These are phyloP conservation scores for Trichoderma sp. DNA, from an alignment of 2,329 filamentous ascomycete species.

Conservation along the genomic window DNA sequence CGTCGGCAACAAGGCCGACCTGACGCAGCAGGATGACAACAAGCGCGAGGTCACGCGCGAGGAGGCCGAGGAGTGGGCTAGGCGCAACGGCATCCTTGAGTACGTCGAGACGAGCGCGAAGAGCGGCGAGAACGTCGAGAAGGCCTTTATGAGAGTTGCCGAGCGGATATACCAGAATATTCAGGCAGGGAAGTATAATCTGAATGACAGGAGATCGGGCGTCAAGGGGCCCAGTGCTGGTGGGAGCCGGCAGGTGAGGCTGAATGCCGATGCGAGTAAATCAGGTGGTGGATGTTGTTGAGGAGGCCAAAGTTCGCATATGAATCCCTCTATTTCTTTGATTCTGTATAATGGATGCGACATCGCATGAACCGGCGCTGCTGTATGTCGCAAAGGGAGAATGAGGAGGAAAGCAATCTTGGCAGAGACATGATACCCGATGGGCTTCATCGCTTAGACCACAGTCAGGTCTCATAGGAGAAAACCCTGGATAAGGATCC, in stretches of 20 bases:
- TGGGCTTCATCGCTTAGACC: conserved; percentile 22
- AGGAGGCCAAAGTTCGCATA: conserved; percentile 25
- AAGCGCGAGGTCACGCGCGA: conserved; percentile 77
- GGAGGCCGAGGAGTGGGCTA: conserved; percentile 90
- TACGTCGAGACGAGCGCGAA: conserved; percentile 98
- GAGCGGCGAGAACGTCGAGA: conserved; percentile 90
- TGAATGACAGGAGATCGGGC: conserved; percentile 88
- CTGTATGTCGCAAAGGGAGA: neutral
- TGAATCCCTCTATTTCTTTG: neutral
- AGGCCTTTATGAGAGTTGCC: conserved; percentile 88
- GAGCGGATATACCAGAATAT: conserved; percentile 97
- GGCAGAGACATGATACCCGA: conserved; percentile 37
- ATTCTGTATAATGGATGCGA: conserved; percentile 11
- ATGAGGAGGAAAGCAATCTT: neutral
- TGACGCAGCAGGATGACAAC: conserved; percentile 62
- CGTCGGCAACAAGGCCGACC: conserved; percentile 92
- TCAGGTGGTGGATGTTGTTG: conserved; percentile 53
- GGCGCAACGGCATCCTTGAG: conserved; percentile 79
- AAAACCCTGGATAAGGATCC: neutral
- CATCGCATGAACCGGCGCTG: conserved; percentile 2
- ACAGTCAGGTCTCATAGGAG: neutral
- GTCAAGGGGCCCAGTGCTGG: conserved; percentile 73
- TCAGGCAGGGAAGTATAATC: conserved; percentile 88
- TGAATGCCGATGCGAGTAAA: conserved; percentile 47
- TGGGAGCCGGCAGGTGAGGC: conserved; percentile 50